Base-by-base conservation (phyloP, 1,139 yeast species). In the Hyphopichia fennica region DNA sequence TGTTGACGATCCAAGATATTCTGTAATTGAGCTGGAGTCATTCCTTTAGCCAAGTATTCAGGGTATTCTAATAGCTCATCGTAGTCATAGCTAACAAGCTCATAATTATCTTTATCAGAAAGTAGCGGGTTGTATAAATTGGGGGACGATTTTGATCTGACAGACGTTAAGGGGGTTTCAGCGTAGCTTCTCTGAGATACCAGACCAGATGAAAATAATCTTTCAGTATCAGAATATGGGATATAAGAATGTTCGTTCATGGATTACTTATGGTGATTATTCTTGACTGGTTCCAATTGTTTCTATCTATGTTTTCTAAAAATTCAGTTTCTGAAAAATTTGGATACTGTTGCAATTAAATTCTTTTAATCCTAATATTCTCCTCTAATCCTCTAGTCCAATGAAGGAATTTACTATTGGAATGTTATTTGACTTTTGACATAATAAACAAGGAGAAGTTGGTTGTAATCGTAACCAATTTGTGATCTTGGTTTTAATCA, bases 1-100 rank as follows among this genome's bases (percentile, higher is more conserved):
- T 38, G 40, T 25, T 14, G 36, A 6, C 22, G 20, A n/a, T 54
- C 53, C 34, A 58, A 63, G 18, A 67, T 45, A 23, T 55, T 45
- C 41, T 62, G 65, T 37, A 67, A 52, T 46, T 68, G 66, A 0
- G 72, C 72, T 1, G 73, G 73, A 0, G 72, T 68, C 29, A 65
- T 56, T 37, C 54, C 69, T 46, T 62, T 64, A 38, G 54, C 59
- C 37, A 68, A 54, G 37, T 57, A 56, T 42, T 67, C 72, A 3
- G 69, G 65, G 43, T 66, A 70, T 32, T 27, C 25, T 18, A 34
- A 17, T 10, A 14, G 27, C 4, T 25, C 28, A 25, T 25, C 4
- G 13, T 25, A 25, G 22, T 36, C 22, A 11, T 25, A n/a, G 9
- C 28, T n/a, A 7, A n/a, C 8, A 25, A 25, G 28, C 4, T 25